These are phyloP conservation scores for Suillus variegatus DNA, from an alignment of 768 basidiomycete species.

Conservation along the genomic window DNA sequence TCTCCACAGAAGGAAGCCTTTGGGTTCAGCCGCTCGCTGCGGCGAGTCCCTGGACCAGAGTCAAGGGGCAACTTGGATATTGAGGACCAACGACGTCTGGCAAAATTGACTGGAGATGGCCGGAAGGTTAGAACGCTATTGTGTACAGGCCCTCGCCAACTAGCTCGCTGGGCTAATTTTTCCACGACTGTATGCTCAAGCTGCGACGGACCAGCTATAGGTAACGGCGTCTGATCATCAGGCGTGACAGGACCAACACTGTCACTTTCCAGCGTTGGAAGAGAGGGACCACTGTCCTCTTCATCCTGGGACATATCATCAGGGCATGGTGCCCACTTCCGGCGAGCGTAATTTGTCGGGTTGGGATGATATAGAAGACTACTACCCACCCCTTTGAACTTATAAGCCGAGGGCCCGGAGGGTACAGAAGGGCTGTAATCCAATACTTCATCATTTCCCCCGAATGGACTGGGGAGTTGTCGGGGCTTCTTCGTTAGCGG, in stretches of 20 bases:
- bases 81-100: conserved; percentile 61
- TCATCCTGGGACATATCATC: conserved; percentile 38
- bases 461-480: conserved; percentile 16
- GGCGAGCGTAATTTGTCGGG: conserved; percentile 58
- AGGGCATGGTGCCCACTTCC: conserved; percentile 49
- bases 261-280: conserved; percentile 47
- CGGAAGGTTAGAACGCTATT: conserved; percentile 53
- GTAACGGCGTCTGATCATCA: conserved; percentile 48
- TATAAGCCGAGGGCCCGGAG: conserved; percentile 25
- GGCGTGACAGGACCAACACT: conserved; percentile 56
- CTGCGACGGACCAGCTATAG: conserved; percentile 36
- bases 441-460: conserved; percentile 28
- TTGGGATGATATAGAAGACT: conserved; percentile 59
- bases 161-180: conserved; percentile 4
- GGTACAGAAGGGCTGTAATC: conserved; percentile 25
- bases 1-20: conserved; percentile 30
- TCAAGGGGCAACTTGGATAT: conserved; percentile 36
- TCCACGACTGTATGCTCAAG: conserved; percentile 12
- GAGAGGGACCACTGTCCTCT: conserved; percentile 31
- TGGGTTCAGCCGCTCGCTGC: conserved; percentile 37
- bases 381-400: conserved; percentile 40
- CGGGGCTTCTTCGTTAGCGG: conserved; percentile 30
- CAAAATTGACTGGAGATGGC: conserved; percentile 65
- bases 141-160: conserved; percentile 10
- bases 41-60: conserved; percentile 34